Base-by-base conservation (phyloP, 2,329 filamentous ascomycete species). In the Diatrype stigma region DNA sequence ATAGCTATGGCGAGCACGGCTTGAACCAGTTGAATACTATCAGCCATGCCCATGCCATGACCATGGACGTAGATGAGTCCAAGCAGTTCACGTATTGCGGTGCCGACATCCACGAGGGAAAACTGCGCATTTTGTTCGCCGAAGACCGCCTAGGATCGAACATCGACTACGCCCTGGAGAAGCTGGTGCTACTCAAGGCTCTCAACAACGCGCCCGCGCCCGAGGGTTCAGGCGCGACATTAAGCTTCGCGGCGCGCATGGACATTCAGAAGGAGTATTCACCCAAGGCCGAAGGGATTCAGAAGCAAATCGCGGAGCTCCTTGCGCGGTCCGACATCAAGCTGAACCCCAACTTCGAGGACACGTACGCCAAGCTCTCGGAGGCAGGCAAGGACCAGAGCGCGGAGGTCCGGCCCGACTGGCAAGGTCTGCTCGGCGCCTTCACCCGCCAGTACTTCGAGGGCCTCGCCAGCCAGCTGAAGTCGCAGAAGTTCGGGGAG, bases 11-110 rank as follows among this genome's bases (percentile, higher is more conserved):
- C 45, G 67, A 71, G 35, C 63, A 68, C 1, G 69, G 67, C 46
- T 65, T 71, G 48, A 55, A 61, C 6, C 79, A 81, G 61, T 62
- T 82, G 56, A 81, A 82, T 62, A 63, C 62, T 35, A 70, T 79
- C 54, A 69, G 65, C 56, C 54, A 64, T 22, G 66, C 69, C 2
- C 77, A 78, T 53, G 62, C 69, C 42, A 58, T 80, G 26, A 73
- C 71, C 19, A 62, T 82, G 42, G 72, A 77, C 59, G 51, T 77
- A 28, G 77, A 80, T 50, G 70, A 73, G 19, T 63, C 69, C 12
- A 67, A 70, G 44, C 64, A 59, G 44, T 68, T 74, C 56, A 62
- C 59, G 8, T 80, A 78, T 63, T 71, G 70, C 58, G 75, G 77
- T 46, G 63, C 53, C 51, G 70, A 71, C 47, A 64, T 82, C 44